Evolutionary conservation across 371 early-diverging fungal species (phyloP), one percentile per base, ranked within the genome.

Genomic region (Mortierella sp.): DNA sequence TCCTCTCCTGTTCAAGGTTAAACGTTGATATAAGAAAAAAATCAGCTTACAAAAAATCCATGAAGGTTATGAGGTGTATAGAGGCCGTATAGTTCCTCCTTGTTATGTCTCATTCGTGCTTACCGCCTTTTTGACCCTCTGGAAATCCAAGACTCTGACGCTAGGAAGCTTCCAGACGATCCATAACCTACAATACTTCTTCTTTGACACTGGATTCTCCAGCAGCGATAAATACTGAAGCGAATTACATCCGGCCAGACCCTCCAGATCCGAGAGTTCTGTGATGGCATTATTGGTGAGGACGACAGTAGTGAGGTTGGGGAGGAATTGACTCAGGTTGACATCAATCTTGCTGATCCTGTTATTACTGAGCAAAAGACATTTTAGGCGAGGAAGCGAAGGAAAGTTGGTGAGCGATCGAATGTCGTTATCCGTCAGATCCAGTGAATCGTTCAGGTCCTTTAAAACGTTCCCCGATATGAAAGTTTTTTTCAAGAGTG

Each of bases 381-480:
- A 81, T 56, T 87, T 87, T n/a, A 99, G 88, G 34, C 97, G 91
- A 3, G 78, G 56, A 60, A 98, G 84, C 30, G 82, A 84, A 7
- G 99, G 99, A 61, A 99, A 96, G 81, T 95, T 94, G 62, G 90
- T 91, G 26, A 99, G 82, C 0, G 85, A 64, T 21, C 91, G 87
- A 48, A 99, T 82, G 47, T 94, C 95, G 79, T 99, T 99, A 79
- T 95, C 91, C 54, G 95, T 93, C 34, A 99, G 85, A 79, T 98
- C 97, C 51, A 99, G 85, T 23, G 95, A 84, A 81, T 98, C 98
- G 82, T 97, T 89, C 59, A 89, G 86, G 80, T 97, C 95, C 93
- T 94, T 61, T 21, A 27, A 59, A 43, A n/a, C n/a, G n/a, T n/a
- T n/a, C n/a, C n/a, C n/a, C n/a, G n/a, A n/a, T n/a, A n/a, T n/a